Evolutionary conservation across 441 rosid species (phyloP).

Genomic region (Euphorbia schlechtendalii): DNA sequence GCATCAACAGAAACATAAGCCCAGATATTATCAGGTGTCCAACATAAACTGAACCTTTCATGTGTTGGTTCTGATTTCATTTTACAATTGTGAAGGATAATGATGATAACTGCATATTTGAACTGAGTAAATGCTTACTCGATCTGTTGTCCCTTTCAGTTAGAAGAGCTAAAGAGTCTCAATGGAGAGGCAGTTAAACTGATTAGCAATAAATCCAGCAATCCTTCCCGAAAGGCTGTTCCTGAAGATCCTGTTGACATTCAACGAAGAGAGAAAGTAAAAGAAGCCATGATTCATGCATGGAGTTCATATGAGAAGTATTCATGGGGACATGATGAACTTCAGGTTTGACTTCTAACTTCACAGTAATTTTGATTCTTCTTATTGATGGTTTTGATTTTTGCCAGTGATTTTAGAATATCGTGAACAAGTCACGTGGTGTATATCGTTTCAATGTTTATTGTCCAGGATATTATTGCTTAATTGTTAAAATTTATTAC

Average conservation of each 20-base stretch:
- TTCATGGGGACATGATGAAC: constrained; percentile 99
- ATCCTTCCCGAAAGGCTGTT: constrained; percentile 22
- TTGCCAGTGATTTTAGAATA: neutral
- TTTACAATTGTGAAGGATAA: neutral
- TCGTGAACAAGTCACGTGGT: neutral
- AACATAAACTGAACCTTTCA: neutral
- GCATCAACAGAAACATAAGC: neutral
- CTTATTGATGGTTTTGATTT: neutral
- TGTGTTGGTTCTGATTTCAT: neutral
- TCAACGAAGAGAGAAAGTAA: constrained; percentile 76
- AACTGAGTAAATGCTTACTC: neutral
- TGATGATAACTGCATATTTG: neutral
- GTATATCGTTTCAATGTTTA: neutral
- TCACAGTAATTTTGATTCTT: neutral
- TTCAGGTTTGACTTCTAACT: constrained; percentile 57
- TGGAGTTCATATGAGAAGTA: constrained; percentile 95
- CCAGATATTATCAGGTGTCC: neutral
- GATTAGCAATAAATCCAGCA: constrained; percentile 7
- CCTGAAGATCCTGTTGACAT: constrained; percentile 53
- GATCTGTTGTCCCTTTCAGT: constrained; percentile 27
- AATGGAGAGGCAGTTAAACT: constrained; percentile 24
- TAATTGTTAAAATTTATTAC: neutral
- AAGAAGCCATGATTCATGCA: constrained; percentile 96
- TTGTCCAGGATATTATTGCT: neutral
- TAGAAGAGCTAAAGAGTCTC: constrained; percentile 38